Base-by-base conservation (phyloP, 495 filamentous ascomycete species). In the Lepraria neglecta region DNA sequence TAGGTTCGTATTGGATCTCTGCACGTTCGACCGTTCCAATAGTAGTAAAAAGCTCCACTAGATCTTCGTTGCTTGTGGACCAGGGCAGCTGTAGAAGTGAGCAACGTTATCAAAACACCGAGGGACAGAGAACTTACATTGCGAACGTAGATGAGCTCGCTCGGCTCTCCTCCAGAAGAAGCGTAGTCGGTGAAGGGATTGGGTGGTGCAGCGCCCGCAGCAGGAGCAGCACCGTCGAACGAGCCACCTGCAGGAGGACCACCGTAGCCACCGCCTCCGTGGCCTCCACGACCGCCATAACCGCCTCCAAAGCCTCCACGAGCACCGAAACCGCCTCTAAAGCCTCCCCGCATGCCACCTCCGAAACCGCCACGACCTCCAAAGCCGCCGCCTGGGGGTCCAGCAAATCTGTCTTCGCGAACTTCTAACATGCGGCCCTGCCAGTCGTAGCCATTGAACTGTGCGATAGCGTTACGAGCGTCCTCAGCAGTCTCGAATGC, bases 391-490 rank as follows among this genome's bases (percentile, higher is more conserved):
- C 73, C 70, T 35, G 80, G 80, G 28, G 84, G 72, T 60, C 84
- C 85, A 43, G 95, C 95, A 72, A 92, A 98, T 43, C 95, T 87
- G 73, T 98, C 94, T 71, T 97, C 95, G 64, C 95, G 91, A 55
- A 98, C 94, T 71, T 97, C 95, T 42, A 98, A 80, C 58, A 85
- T 73, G 62, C 94, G 88, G 21, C 94, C 94, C 73, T 98, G 92
- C 94, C 94, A 98, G 54, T 98, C 94, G 72, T 95, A 97, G 60
- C 92, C 92, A 71, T 98, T 97, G 78, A 97, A 97, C 71, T 96
- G 92, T 58, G 87, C 81, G 68, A 98, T 98, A 42, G 94, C 94
- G 66, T 91, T 95, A 61, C 91, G 90, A 27, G 95, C 92, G 74
- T 98, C 94, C 35, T 96, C 91, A 3, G 91, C 83, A 45, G 83